Conservation (phyloP, 306 rosid genomes). For the Vicia faba region DNA sequence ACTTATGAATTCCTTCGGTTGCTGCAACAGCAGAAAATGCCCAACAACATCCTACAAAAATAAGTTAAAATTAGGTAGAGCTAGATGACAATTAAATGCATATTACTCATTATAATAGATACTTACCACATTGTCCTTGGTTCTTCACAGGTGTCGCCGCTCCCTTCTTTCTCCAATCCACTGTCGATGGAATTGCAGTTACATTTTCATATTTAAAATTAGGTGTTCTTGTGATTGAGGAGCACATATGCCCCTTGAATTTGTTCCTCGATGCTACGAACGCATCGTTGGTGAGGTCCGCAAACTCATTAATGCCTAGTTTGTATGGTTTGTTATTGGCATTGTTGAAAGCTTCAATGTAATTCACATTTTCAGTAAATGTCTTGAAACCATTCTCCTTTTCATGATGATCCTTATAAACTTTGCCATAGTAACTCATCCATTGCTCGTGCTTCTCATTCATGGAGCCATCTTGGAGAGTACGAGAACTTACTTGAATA, state of each 20-base stretch:
- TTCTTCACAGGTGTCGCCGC: slow-evolving; percentile 6
- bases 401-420: not conserved
- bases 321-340: not conserved
- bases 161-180: slow-evolving; percentile 10
- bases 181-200: not conserved
- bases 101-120: not conserved
- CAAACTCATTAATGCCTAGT: not conserved
- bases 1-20: slow-evolving; percentile 5
- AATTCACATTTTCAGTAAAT: not conserved
- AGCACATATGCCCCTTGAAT: slow-evolving; percentile 2
- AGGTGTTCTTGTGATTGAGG: not conserved
- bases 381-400: not conserved
- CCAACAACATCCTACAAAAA: slow-evolving; percentile 34
- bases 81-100: not conserved
- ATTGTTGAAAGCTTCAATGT: not conserved
- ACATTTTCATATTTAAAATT: not conserved
- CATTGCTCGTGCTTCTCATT: not conserved
- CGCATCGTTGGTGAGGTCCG: not conserved
- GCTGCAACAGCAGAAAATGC: slow-evolving; percentile 7
- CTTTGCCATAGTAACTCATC: not conserved
- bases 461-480: not conserved
- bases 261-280: slow-evolving; percentile 9
- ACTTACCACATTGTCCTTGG: slow-evolving; percentile 8
- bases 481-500: not conserved
- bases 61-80: not conserved